These are phyloP conservation scores for Lentinula raphanica DNA, from an alignment of 768 basidiomycete genomes.

Conservation along the genomic window DNA sequence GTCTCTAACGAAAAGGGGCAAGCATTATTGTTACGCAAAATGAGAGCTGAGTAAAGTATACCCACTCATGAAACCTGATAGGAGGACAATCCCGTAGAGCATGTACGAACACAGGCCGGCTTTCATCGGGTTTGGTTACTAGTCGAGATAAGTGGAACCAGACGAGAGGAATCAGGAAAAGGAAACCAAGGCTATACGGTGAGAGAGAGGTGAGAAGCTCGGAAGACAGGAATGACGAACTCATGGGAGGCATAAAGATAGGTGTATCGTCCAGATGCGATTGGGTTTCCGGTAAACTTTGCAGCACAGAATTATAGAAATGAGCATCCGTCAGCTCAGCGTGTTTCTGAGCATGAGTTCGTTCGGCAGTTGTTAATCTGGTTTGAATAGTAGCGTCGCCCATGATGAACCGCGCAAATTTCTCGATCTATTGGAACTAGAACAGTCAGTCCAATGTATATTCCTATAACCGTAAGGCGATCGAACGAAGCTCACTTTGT, in stretches of 20 bases:
- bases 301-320: conserved; percentile 74
- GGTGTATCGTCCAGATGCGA: conserved; percentile 71
- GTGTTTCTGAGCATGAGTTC: conserved; percentile 78
- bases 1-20: conserved; percentile 40
- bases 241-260: conserved; percentile 71
- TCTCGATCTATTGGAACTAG: conserved; percentile 63
- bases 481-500: conserved; percentile 54
- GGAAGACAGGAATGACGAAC: conserved; percentile 30
- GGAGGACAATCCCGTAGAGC: conserved; percentile 68
- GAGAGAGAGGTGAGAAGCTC: background rate
- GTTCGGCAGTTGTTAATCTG: conserved; percentile 78
- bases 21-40: conserved; percentile 7
- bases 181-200: background rate
- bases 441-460: conserved; percentile 18
- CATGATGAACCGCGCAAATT: conserved; percentile 75
- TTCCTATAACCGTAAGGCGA: conserved; percentile 3
- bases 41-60: background rate
- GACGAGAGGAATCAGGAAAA: background rate
- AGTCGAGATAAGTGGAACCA: background rate
- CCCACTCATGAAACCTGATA: conserved; percentile 66
- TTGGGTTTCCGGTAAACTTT: conserved; percentile 74
- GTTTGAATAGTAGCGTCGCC: conserved; percentile 66
- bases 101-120: conserved; percentile 75
- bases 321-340: conserved; percentile 73
- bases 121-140: conserved; percentile 79